Base-by-base conservation (phyloP, 257 asterid genomes). In the Verbascum thapsus region DNA sequence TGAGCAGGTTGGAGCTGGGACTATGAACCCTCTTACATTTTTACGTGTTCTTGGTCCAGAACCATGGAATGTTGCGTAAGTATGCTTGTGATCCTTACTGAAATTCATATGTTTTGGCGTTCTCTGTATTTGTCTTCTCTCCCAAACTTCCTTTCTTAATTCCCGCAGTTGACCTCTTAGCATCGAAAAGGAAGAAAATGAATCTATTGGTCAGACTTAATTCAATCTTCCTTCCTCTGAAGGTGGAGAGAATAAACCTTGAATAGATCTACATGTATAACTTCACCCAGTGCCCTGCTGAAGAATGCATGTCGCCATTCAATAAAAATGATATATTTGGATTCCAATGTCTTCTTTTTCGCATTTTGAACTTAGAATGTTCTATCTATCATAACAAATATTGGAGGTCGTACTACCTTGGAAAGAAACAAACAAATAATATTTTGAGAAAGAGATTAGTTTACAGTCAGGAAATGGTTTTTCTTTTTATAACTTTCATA, bases 21-120 rank as follows among this genome's bases (percentile, higher is more conserved):
- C 98, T 44, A 92, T 92, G 97, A 92, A 92, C 77, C 98, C 98
- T 53, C 95, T 83, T 54, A 92, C 98, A 30, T 92, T 77, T 75
- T 68, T 92, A 79, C 80, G 98, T 71, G 98, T 92, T 59, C 94
- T 92, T 50, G 98, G 98, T 37, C 98, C 97, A 71, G 98, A 92
- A 75, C 98, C 98, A 7, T 88, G 98, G 98, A 92, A 85, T 81
- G 95, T 89, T 58, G 98, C 96, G 98, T 92, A 83, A 87, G 98
- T 77, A 43, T 68, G 67, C 53, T 47, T 35, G 64, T 64, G 52
- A 45, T 40, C 10, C 64, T 47, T 39, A 22, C 47, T 56, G 58
- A 44, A 50, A 19, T 47, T 54, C 35, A 44, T 55, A 53, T 50
- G 20, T 9, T 40, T 6, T 37, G 23, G 60, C 41, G 30, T 16